Evolutionary conservation across 2,329 filamentous ascomycete genomes (phyloP).

Genomic region (Xylariaceae sp.): DNA sequence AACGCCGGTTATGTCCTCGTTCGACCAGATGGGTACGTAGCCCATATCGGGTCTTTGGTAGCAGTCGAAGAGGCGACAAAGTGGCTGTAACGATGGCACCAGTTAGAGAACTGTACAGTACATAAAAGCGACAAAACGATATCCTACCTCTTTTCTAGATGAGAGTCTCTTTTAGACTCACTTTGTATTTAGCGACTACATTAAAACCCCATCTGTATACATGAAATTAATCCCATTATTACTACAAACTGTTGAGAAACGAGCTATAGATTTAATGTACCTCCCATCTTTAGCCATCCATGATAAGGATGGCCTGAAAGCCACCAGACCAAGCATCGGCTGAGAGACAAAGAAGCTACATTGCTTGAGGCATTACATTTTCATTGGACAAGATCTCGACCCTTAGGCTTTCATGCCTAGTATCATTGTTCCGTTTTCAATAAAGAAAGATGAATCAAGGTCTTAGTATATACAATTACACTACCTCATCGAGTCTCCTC

Average conservation of each 20-base stretch:
- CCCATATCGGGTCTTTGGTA: constrained; percentile 37
- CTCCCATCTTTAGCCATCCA: no score
- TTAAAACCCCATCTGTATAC: no score
- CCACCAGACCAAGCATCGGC: neutral
- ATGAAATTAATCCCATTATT: no score
- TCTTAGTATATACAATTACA: constrained; percentile 8
- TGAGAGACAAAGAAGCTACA: constrained; percentile 9
- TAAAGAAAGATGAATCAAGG: constrained; percentile 6
- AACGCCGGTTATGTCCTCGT: constrained; percentile 37
- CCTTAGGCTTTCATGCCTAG: neutral
- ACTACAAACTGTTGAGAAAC: no score
- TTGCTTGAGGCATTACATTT: neutral
- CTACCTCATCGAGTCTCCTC: neutral
- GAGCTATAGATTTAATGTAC: no score
- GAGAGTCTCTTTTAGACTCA: neutral
- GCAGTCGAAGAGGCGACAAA: constrained; percentile 26
- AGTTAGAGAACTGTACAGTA: neutral
- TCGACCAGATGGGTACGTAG: constrained; percentile 40
- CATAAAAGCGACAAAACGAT: constrained; percentile 5
- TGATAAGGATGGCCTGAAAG: no score
- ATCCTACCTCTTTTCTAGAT: constrained; percentile 14
- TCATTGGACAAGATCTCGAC: neutral
- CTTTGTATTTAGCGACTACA: neutral
- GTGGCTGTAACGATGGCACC: constrained; percentile 21
- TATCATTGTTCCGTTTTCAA: constrained; percentile 5